Base-by-base conservation (phyloP, 768 basidiomycete genomes). In the Boletus vermiculosoides region DNA sequence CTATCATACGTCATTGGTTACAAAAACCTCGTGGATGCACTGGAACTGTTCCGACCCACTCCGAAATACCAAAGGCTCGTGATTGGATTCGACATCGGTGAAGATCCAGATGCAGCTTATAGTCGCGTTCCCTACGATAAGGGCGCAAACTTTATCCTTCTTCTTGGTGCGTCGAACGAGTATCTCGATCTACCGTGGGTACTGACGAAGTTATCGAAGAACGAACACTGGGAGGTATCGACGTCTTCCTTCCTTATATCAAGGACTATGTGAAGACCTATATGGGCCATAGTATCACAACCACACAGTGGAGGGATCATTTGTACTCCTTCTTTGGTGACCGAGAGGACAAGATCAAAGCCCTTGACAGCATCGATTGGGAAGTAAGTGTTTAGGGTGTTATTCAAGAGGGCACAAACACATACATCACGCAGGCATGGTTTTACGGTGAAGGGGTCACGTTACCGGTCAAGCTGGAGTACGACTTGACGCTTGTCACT, bases 111-210 rank as follows among this genome's bases (percentile, higher is more conserved):
- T 65, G 87, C 87, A 47, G 87, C 89, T 7, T 92, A 88, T 71
- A 79, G 77, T 58, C 69, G 77, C 50, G 78, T 97, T 46, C 90
- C 95, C 2, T 97, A 97, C 62, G 90, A 90, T 69, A 92, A 96
- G 74, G 95, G 96, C 25, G 81, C 91, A 8, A 96, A 94, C 69
- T 83, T 98, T 63, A 76, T 98, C 16, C 80, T 95, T 18, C 80
- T 91, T 68, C 79, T 98, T 22, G 94, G 90, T 90, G 12, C 0
- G 52, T 41, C 12, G 2, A 37, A 13, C 6, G 28, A 33, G 13
- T 7, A 25, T 12, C 8, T 20, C 7, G 3, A 5, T 7, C 3
- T 13, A 18, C 12, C 5, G 10, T 5, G 9, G 18, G 13, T 30
- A 20, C 31, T 52, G 41, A 60, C 4, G 2, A 23, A 9, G 9